phyloP scores from a whole-genome alignment of 805 yeast genomes.

The Wickerhamomyces strasburgensis region DNA sequence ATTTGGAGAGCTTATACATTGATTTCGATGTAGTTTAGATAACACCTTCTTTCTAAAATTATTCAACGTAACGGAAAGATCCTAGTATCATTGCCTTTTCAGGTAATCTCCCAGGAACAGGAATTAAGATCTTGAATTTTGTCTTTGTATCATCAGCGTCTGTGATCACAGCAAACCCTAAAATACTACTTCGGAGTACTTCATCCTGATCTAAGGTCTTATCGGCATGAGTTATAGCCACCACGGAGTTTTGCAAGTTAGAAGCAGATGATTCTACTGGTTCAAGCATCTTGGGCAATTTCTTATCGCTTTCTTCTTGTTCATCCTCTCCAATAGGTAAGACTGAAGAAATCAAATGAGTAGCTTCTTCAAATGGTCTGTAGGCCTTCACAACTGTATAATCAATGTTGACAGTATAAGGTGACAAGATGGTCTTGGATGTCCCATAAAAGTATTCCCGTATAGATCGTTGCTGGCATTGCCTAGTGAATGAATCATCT shows the following conservation, averaged over 20 bases:
- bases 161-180: slow-evolving; percentile 64
- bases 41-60: slow-evolving; percentile 5
- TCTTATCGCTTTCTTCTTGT: slow-evolving; percentile 25
- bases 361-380: slow-evolving; percentile 37
- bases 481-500: slow-evolving; percentile 64
- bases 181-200: slow-evolving; percentile 49
- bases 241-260: slow-evolving; percentile 66
- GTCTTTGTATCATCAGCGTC: slow-evolving; percentile 69
- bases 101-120: slow-evolving; percentile 86
- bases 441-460: slow-evolving; percentile 89
- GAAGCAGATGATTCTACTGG: slow-evolving; percentile 43
- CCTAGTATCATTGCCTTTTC: slow-evolving; percentile 70
- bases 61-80: slow-evolving; percentile 78
- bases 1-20: neutral
- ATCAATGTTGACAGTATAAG: slow-evolving; percentile 77
- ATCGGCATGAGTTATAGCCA: slow-evolving; percentile 57
- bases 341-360: slow-evolving; percentile 19
- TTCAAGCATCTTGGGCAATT: slow-evolving; percentile 21
- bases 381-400: slow-evolving; percentile 55
- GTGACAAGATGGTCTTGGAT: slow-evolving; percentile 61
- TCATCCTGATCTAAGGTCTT: slow-evolving; percentile 43
- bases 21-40: neutral
- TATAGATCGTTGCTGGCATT: slow-evolving; percentile 69
- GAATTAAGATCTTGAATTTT: slow-evolving; percentile 67
- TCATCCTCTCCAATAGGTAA: slow-evolving; percentile 24